Evolutionary conservation across 345 rosid species (phyloP).

Genomic region (sweet orange (Citrus sinensis)): DNA sequence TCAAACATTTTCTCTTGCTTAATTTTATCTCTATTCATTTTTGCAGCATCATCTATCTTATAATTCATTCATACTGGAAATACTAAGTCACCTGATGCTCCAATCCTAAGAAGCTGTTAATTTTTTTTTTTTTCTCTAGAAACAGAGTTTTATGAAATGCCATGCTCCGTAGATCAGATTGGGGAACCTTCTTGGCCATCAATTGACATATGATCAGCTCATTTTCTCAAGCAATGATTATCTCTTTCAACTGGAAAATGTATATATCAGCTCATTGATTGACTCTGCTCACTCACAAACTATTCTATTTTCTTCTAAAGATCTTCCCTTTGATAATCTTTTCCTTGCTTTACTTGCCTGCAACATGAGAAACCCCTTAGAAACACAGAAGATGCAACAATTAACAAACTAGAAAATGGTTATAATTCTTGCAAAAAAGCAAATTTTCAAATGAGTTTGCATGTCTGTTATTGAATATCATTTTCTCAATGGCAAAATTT

Average conservation of each 20-base stretch:
- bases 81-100: neutral
- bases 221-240: neutral
- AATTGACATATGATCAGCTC: neutral
- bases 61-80: neutral
- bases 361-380: neutral
- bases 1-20: neutral
- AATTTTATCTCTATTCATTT: neutral
- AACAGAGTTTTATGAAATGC: neutral
- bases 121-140: neutral
- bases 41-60: neutral
- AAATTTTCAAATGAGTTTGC: too few species aligned
- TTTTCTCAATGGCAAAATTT: neutral
- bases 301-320: neutral
- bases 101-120: neutral
- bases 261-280: neutral
- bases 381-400: neutral
- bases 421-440: neutral
- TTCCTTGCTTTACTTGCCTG: slow-evolving; percentile 51
- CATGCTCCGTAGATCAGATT: neutral
- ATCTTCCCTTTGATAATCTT: slow-evolving; percentile 13
- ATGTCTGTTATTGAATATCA: too few species aligned
- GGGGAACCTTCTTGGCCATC: neutral
- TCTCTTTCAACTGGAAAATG: neutral
- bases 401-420: neutral
- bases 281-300: neutral